Base-by-base conservation (phyloP, 768 basidiomycete genomes). In the Calocybe indica region DNA sequence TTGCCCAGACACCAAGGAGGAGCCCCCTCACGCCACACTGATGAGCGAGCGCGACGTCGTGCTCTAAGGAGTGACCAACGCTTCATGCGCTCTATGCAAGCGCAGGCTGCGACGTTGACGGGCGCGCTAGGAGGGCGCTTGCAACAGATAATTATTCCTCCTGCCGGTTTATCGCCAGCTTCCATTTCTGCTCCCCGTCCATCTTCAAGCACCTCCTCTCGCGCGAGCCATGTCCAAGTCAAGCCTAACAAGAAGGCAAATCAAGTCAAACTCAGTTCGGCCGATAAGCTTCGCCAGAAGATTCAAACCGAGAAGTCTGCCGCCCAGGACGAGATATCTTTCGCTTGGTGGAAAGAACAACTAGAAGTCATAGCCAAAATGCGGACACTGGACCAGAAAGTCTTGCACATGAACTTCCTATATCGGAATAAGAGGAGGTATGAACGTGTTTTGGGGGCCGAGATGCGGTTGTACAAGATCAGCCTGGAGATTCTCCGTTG, bases 71-170 rank as follows among this genome's bases (percentile, higher is more conserved):
- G 58, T 11, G 69, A 78, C n/a, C 85, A 88, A 54, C 64, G 72
- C 1, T 79, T 76, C 57, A 83, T 83, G 78, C 63, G 70, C 31
- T 64, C 56, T 9, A 55, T 87, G 47, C 80, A 82, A 44, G 63
- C 70, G 44, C 78, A 80, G 38, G 83, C 85, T 7, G 75, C 73
- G 35, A 83, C 82, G 1, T 58, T 87, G 48, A 82, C 80, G 0
- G 85, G 85, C 0, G 82, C 83, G 5, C 70, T 69, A 0, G 85
- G 85, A 1, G 69, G 65, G 1, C 60, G 61, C 6, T 62, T 87
- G 28, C 67, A 77, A 55, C 74, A 73, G 44, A 72, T 80, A 31
- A 66, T 73, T n/a, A 85, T 87, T 48, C 65, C 70, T 0, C 53
- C 71, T 1, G 72, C 70, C 7, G 60, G 70, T 8, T 55, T 55